Percentiles rank a stretch among this genome's conserved stretches.
Evolutionary conservation across 1,284 basidiomycete genomes (phyloP).

Genomic region (Somion occarium): DNA sequence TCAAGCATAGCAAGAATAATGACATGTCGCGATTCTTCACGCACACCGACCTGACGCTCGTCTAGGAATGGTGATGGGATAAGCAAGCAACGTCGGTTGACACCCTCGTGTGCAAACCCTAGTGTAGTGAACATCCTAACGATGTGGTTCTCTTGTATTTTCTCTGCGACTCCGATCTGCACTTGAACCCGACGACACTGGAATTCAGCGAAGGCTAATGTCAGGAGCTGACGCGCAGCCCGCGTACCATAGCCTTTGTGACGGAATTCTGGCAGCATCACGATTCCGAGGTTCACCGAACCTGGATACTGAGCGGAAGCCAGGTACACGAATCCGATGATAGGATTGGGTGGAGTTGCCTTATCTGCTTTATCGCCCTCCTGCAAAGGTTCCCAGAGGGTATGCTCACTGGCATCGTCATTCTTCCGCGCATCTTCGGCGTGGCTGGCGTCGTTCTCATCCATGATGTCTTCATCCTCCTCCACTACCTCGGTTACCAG

Average conservation of each 20-base stretch:
- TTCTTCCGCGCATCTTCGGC: neutral
- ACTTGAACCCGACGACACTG: constrained; percentile 46
- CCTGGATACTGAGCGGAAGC: constrained; percentile 28
- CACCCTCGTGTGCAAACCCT: constrained; percentile 58
- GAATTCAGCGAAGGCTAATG: constrained; percentile 43
- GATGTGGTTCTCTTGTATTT: constrained; percentile 1
- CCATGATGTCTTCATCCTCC: neutral
- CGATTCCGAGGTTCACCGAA: constrained; percentile 50
- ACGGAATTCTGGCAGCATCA: constrained; percentile 33
- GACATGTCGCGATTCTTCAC: constrained; percentile 51
- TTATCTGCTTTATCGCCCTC: neutral
- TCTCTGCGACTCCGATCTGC: constrained; percentile 8
- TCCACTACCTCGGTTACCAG: neutral
- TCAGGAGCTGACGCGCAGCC: constrained; percentile 39
- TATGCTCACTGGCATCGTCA: neutral
- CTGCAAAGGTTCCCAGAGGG: neutral
- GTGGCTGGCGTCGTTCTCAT: neutral
- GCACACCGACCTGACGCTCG: constrained; percentile 23
- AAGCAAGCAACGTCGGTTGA: constrained; percentile 45
- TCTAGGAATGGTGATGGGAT: neutral
- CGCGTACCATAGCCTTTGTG: constrained; percentile 39
- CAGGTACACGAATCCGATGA: constrained; percentile 44
- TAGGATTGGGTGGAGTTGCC: constrained; percentile 8
- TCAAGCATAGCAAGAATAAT: constrained; percentile 56
- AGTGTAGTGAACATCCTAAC: constrained; percentile 19